Evolutionary conservation across 2,329 filamentous ascomycete genomes (phyloP), one percentile per base, ranked within the genome.

Genomic region (Elsinoe australis): DNA sequence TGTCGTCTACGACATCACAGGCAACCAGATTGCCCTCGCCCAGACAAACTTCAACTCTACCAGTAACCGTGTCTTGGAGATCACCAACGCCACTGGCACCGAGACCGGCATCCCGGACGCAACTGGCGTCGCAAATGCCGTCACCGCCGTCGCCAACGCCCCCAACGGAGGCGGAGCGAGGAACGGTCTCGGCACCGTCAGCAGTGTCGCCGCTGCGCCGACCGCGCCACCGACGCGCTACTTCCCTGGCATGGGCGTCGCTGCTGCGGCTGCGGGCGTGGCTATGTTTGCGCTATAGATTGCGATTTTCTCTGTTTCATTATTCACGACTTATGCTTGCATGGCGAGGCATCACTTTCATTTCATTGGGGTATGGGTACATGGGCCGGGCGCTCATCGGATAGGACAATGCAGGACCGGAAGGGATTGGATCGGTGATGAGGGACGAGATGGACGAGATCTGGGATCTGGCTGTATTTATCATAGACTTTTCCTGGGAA

Each of bases 21-120:
- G 75, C 60, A 79, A 81, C 59, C 68, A 79, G 58, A 79, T 81
- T 54, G 76, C 73, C 2, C 62, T 82, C 15, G 78, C 78, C 2
- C 75, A 77, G 55, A 80, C 78, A 2, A 73, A 73, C 52, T 80
- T 80, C 67, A 78, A 80, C 58, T 66, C 73, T 5, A 74, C 73
- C 0, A 58, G 59, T 14, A 65, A 71, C 53, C 67, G 74, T 51
- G 62, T 81, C 38, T 51, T 72, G 50, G 77, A 80, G 55, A 81
- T 81, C 48, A 66, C 67, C 5, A 67, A 66, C 12, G 22, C 31
- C n/a, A 48, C 45, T 1, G n/a, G 19, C n/a, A 48, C 45, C 12
- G 73, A 72, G 2, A 54, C 64, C 2, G 69, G 70, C 7, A 69
- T 80, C 1, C 78, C 78, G 0, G 67, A 68, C 35, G 76, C 78